Evolutionary conservation across 1,284 basidiomycete genomes (phyloP).

Genomic region (Puccinia horiana): DNA sequence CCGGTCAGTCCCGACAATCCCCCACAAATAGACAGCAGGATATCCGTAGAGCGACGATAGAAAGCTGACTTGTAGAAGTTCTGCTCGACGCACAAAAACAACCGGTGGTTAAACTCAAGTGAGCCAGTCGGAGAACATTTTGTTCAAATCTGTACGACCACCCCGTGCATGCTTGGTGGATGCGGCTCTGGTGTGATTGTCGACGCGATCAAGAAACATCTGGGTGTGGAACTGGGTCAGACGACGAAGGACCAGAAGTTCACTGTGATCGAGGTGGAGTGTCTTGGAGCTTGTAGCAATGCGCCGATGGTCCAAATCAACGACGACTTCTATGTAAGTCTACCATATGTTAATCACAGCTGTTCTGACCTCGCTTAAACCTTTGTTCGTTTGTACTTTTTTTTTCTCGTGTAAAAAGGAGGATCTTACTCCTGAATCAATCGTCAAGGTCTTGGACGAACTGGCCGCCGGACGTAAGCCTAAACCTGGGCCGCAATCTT

Average conservation of each 20-base stretch:
- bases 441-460: slow-evolving; percentile 81
- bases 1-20: slow-evolving; percentile 51
- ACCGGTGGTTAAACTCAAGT: slow-evolving; percentile 60
- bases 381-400: background rate
- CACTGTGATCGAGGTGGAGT: slow-evolving; percentile 96
- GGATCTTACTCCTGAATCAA: slow-evolving; percentile 90
- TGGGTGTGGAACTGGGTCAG: slow-evolving; percentile 77
- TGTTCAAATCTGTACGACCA: slow-evolving; percentile 97
- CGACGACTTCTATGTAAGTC: slow-evolving; percentile 89
- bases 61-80: background rate
- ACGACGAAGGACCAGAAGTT: slow-evolving; percentile 95
- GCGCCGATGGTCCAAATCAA: slow-evolving; percentile 98
- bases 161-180: slow-evolving; percentile 94
- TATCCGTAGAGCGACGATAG: background rate
- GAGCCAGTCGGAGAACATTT: slow-evolving; percentile 94
- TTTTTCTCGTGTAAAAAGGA: slow-evolving; percentile 65
- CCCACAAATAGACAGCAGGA: background rate
- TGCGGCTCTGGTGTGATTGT: slow-evolving; percentile 80
- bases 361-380: background rate
- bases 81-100: background rate
- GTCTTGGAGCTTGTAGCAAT: slow-evolving; percentile 95
- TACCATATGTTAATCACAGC: slow-evolving; percentile 31
- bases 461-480: slow-evolving; percentile 83
- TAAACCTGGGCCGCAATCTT: slow-evolving; percentile 87
- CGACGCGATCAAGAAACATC: slow-evolving; percentile 77